phyloP scores from a whole-genome alignment of 225 moss, liverwort and hornwort genomes.

The Rhytidiadelphus loreus region DNA sequence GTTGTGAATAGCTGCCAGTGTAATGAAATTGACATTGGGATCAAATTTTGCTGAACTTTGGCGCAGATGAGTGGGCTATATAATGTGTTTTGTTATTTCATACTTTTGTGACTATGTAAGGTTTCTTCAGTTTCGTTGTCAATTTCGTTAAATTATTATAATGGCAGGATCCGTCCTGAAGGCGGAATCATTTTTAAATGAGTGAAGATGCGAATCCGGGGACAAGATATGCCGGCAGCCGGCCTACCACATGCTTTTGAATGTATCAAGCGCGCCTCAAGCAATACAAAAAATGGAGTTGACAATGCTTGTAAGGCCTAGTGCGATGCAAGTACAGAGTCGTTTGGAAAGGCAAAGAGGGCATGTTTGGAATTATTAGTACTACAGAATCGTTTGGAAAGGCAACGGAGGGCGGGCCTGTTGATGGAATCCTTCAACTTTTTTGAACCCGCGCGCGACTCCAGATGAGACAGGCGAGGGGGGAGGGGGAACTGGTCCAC shows the following conservation, averaged over 20 bases:
- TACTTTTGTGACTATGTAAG: not conserved
- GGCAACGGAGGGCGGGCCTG: not conserved
- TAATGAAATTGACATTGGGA: not conserved
- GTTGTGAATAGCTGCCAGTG: too few species aligned
- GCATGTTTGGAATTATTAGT: not conserved
- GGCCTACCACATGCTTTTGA: not conserved
- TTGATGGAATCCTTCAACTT: not conserved
- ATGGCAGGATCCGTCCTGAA: not conserved
- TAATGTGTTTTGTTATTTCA: not conserved
- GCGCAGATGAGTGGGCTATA: not conserved
- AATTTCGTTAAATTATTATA: not conserved
- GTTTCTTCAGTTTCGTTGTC: not conserved
- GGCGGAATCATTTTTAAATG: not conserved
- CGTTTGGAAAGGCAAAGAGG: not conserved
- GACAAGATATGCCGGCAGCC: not conserved
- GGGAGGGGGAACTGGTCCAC: not conserved
- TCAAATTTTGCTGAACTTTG: not conserved
- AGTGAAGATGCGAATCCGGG: not conserved
- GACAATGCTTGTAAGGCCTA: not conserved
- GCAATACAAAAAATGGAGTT: not conserved
- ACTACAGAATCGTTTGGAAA: not conserved
- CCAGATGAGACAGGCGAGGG: not conserved
- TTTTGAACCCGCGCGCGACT: not conserved
- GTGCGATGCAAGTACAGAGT: not conserved
- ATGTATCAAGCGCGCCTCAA: not conserved